Conservation (phyloP, 768 basidiomycete genomes). For the Hebeloma cylindrosporum region DNA sequence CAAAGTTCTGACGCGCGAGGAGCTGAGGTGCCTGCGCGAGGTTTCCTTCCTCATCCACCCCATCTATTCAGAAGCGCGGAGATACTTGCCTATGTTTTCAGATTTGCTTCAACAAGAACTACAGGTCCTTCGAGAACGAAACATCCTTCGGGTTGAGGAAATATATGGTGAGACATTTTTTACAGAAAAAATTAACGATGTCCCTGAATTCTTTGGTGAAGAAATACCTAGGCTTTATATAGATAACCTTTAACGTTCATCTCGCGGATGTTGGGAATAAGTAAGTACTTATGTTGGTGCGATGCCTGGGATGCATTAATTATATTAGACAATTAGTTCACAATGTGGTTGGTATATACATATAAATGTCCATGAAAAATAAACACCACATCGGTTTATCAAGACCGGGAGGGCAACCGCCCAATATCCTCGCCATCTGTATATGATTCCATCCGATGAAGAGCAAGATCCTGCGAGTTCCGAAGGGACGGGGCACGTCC, state of each 20-base stretch:
- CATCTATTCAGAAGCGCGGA: slow-evolving; percentile 3
- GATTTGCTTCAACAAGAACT: slow-evolving; percentile 3
- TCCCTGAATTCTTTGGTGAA: no score
- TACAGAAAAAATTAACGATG: no score
- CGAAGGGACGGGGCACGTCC: slow-evolving; percentile 14
- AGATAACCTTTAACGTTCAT: background rate
- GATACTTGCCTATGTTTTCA: background rate
- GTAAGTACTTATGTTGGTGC: no score
- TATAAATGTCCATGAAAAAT: slow-evolving; percentile 22
- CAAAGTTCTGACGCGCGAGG: slow-evolving; percentile 2
- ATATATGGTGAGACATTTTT: background rate
- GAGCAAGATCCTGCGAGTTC: background rate
- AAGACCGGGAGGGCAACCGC: slow-evolving; percentile 15
- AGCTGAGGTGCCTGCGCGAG: slow-evolving; percentile 1
- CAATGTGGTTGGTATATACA: slow-evolving; percentile 37
- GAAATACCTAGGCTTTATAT: no score
- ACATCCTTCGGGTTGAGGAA: slow-evolving; percentile 6
- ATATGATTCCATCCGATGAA: background rate
- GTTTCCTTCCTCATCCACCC: slow-evolving; percentile 7
- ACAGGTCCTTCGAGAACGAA: background rate
- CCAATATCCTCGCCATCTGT: slow-evolving; percentile 12
- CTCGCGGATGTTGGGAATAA: no score
- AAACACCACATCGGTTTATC: background rate
- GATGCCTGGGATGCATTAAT: no score
- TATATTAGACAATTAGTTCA: no score